Base-by-base conservation (phyloP, 208 protist genomes). In the Acanthamoeba pearcei region DNA sequence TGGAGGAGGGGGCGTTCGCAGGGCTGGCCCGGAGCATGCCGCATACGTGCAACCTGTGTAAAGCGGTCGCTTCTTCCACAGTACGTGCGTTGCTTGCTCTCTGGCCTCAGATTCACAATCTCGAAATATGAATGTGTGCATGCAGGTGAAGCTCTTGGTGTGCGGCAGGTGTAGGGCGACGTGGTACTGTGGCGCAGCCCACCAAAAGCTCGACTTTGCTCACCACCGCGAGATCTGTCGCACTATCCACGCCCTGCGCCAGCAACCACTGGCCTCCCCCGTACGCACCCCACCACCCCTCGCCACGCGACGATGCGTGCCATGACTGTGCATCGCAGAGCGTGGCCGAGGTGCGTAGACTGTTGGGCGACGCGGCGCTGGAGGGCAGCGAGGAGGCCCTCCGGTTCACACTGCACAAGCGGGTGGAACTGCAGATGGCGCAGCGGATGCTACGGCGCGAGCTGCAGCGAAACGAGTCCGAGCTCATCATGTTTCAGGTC, bases 181-280 rank as follows among this genome's bases (percentile, higher is more conserved):
- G 27, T 35, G 66, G 66, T 74, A 74, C 66, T 74, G 66, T 24
- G 32, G 66, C 12, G 66, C 66, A 13, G 32, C 24, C 13, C 66
- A 74, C 27, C 66, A 74, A n/a, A 74, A 10, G 66, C 24, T 74
- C 17, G 66, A 74, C 66, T 74, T 32, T 74, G 17, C 66, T 6
- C 66, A 32, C 32, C 66, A 74, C 66, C 66, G 66, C 66, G 66
- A 74, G 17, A 74, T 74, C 66, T 74, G 66, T 24, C 66, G 66
- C 29, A 35, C 66, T 24, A 74, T 74, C 66, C 66, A 74, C 66
- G 32, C 66, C 29, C 24, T 74, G 27, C 66, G 66, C 13, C 66
- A 74, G 66, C 66, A 29, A 15, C 55, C 55, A 15, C 55, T 60
- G 17, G 13, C 12, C 19, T 15, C 55, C 1, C 55, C 55, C 17